A percentile compares a stretch with the other conserved stretches of the same genome.
phyloP scores from a whole-genome alignment of 2,329 filamentous ascomycete species.

The Ploettnerulaceae sp. region DNA sequence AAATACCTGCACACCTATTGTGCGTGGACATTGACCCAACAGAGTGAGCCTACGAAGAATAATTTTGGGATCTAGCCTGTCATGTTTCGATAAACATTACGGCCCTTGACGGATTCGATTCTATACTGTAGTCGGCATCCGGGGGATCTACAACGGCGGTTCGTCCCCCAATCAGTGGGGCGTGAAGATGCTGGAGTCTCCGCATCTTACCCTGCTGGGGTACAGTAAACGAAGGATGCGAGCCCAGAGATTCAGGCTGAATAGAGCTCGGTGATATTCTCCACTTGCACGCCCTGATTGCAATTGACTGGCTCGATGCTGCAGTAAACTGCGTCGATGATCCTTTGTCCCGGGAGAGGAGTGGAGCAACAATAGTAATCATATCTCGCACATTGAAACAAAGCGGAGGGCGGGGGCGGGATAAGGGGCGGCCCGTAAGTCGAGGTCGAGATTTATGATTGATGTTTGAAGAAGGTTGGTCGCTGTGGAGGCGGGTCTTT shows the following conservation, averaged over 20 bases:
- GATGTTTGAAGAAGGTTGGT: not conserved
- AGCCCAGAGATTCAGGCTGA: conserved; percentile 14
- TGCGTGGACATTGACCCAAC: not conserved
- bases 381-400: not conserved
- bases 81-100: conserved; percentile 11
- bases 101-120: conserved; percentile 10
- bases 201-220: conserved; percentile 9
- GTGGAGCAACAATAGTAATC: not conserved
- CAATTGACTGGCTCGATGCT: not conserved
- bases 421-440: too few species aligned
- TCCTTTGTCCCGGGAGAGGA: conserved; percentile 5
- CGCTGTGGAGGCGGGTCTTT: not conserved
- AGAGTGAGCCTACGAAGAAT: not conserved
- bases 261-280: conserved; percentile 2
- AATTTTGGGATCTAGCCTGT: conserved; percentile 2
- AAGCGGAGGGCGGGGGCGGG: not conserved
- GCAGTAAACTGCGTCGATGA: not conserved
- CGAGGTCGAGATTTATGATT: not conserved
- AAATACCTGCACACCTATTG: too few species aligned
- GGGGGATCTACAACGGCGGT: conserved; percentile 3
- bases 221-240: conserved; percentile 2
- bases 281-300: too few species aligned
- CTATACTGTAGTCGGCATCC: conserved; percentile 5
- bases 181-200: conserved; percentile 7
- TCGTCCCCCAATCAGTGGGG: conserved; percentile 5